Conservation (phyloP, 176 grass and related monocot species). For the Paspalum vaginatum region DNA sequence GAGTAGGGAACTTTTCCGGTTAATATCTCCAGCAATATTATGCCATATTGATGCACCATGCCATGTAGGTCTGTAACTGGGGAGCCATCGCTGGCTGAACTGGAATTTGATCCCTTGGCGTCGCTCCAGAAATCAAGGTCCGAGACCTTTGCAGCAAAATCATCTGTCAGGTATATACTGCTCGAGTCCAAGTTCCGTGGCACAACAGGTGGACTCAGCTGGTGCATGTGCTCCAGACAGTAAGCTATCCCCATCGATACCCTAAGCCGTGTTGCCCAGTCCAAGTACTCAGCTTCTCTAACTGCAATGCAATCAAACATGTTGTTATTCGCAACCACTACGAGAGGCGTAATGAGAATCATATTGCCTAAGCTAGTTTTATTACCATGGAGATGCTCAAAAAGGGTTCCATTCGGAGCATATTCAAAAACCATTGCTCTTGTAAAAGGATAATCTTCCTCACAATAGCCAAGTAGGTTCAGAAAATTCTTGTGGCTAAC, state of each 20-base stretch:
- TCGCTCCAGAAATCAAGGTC: conserved; percentile 59
- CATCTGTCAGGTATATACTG: conserved; percentile 71
- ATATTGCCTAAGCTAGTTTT: too few relatives aligned
- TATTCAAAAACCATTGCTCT: conserved; percentile 92
- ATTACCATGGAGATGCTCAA: conserved; percentile 85
- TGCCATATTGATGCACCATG: conserved; percentile 62
- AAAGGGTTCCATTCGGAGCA: conserved; percentile 78
- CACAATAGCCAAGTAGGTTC: conserved; percentile 78
- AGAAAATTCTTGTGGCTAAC: conserved; percentile 84
- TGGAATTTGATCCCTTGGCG: conserved; percentile 24
- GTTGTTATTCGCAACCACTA: neutral
- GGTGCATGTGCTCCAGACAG: conserved; percentile 77
- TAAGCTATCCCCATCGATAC: conserved; percentile 90
- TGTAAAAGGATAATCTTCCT: conserved; percentile 70
- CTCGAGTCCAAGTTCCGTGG: conserved; percentile 47
- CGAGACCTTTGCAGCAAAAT: conserved; percentile 75
- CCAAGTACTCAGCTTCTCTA: conserved; percentile 70
- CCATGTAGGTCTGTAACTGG: neutral
- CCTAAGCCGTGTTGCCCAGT: conserved; percentile 66
- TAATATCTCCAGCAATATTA: conserved; percentile 72
- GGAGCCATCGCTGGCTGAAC: neutral
- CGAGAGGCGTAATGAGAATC: neutral
- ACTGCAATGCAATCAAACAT: conserved; percentile 48
- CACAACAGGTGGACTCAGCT: conserved; percentile 59
- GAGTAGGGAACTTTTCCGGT: conserved; percentile 54